phyloP scores from a whole-genome alignment of 192 early-diverging fungal species.

The Rhizophagus clarus region DNA sequence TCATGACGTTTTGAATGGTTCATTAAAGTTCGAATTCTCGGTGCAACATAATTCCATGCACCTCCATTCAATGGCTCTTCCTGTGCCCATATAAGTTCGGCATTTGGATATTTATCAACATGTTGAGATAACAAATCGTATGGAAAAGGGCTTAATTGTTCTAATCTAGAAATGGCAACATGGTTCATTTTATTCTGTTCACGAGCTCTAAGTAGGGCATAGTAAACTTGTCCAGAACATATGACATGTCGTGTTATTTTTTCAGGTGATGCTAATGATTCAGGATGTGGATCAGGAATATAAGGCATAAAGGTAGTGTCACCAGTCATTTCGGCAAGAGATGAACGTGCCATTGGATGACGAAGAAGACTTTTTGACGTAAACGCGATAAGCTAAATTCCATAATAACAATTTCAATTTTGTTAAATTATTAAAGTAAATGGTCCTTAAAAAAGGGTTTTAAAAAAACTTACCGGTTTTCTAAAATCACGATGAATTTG shows the following conservation, averaged over 20 bases:
- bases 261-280: constrained; percentile 76
- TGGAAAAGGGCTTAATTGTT: constrained; percentile 96
- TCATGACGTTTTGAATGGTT: constrained; percentile 71
- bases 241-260: constrained; percentile 91
- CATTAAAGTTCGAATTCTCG: constrained; percentile 81
- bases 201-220: constrained; percentile 84
- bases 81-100: constrained; percentile 92
- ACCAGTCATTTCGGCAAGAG: constrained; percentile 77
- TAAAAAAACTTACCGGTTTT: constrained; percentile 89
- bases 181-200: constrained; percentile 88
- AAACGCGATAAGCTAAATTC: constrained; percentile 63
- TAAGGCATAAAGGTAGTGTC: constrained; percentile 86
- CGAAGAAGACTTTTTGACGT: constrained; percentile 90
- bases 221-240: constrained; percentile 98
- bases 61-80: constrained; percentile 97
- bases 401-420: background rate
- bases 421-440: no score
- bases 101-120: constrained; percentile 88
- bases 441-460: no score
- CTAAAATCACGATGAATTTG: constrained; percentile 98
- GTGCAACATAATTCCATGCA: constrained; percentile 86
- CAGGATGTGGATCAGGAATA: constrained; percentile 90
- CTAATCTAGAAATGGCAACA: constrained; percentile 90
- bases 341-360: constrained; percentile 89
- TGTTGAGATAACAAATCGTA: constrained; percentile 87